Evolutionary conservation across 192 early-diverging fungal genomes (phyloP), one percentile per base, ranked within the genome.

Genomic region (Coemansia aciculifera): DNA sequence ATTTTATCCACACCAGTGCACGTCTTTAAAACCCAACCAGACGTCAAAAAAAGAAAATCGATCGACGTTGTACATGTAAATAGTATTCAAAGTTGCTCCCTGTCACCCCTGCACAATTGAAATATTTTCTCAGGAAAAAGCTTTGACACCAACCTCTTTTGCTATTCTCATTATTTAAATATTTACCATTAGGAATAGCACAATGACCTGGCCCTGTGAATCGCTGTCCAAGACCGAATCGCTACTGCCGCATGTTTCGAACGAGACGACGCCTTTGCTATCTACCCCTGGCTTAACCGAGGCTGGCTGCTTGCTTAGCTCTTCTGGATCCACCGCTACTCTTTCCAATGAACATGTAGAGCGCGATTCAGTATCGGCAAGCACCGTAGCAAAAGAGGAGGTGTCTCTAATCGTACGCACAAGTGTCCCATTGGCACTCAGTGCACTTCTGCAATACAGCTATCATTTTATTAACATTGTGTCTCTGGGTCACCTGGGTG

Each of bases 381-480:
- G 29, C 7, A 40, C 21, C 2, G 69, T 75, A 59, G 40, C 59
- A 7, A 69, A 48, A 38, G 57, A 75, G 37, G 73, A 75, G 39
- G 60, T 36, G 19, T 21, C 3, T 23, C 42, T 48, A 49, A 61
- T 56, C 52, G 51, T 52, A 52, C 59, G 40, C 31, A 42, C 23
- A 36, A 60, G 44, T 36, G 6, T 48, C 7, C 51, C 51, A 24
- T 29, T 78, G 24, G 38, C 67, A 2, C 29, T 71, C 40, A 63
- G 89, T 0, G 90, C 89, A 63, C 59, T 90, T 11, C 71, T 91
- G 17, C 88, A 90, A 57, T 87, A 86, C 70, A 85, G 86, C 57
- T 77, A 91, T 36, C 82, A 85, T 57, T 73, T 90, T 42, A 77
- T 86, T 21, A 90, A 80, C 74, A 68, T 91, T 23, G 70, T 91